Evolutionary conservation across 768 basidiomycete species (phyloP), one percentile per base, ranked within the genome.

Genomic region (Lentinula sp.): DNA sequence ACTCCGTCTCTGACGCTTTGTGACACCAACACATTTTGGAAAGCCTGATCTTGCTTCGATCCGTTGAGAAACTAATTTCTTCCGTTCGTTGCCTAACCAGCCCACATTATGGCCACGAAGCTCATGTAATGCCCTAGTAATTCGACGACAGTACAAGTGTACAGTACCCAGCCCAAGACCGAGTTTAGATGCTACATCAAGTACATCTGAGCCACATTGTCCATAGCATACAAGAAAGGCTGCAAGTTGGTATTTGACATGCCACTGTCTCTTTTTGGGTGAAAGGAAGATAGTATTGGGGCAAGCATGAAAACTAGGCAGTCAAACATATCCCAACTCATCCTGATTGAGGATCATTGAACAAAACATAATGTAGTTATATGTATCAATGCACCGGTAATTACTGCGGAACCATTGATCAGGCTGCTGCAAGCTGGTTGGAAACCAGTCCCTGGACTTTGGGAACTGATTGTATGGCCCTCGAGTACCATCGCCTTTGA

Each of bases 161-260:
- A 69, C 65, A 15, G 69, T 69, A 4, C 70, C 68, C 15, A 60
- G 54, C 6, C 66, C 66, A 50, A 71, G 60, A 8, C 63, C 64
- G 23, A 68, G 37, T 55, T 68, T 64, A 3, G 63, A 53, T 1
- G 57, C 61, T 5, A 63, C 61, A 43, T 64, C 61, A 7, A 60
- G 43, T 33, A 49, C 28, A 54, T 62, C 54, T 13, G 57, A 62
- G 6, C 64, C 70, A 20, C 54, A 62, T 23, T 60, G 61, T 10
- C 68, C 68, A 53, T 67, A 66, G 2, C 65, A 48, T n/a, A 66
- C 46, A 1, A 71, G 65, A 33, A 59, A 59, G 8, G 45, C 15
- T 12, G 32, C 58, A 37, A 59, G 58, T 15, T 59, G 58, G 35
- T 50, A 59, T 37, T 59, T 48, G 8, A 59, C 58, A 46, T 36